Base-by-base conservation (phyloP, 177 flowering plant genomes). In the Vitis hybrid region DNA sequence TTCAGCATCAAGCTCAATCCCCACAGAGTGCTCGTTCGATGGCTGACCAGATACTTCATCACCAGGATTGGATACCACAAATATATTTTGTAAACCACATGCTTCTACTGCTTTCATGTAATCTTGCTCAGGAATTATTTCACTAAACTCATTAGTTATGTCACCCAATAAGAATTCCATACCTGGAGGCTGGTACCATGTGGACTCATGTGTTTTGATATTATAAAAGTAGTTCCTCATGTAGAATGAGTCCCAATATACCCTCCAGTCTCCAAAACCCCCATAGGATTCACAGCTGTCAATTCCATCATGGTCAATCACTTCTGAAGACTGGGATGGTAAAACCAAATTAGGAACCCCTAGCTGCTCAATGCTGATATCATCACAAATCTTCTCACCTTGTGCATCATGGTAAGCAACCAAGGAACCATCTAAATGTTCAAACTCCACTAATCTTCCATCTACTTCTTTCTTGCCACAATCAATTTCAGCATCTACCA, bases 131-230 rank as follows among this genome's bases (percentile, higher is more conserved):
- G 49, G 51, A 67, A 18, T 63, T 72, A 65, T 60, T 51, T 74
- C 77, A 72, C 70, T 68, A 8, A 66, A 30, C 19, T 74, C 70
- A 56, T 64, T 50, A 58, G 69, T 49, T 32, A 11, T 10, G 55
- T 69, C 79, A 68, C 60, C 61, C 60, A 13, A 68, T 49, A 79
- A 74, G 72, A 74, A 75, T 54, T 87, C 92, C 90, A 85, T 76
- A 50, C 89, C 91, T 30, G 83, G 80, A 59, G 98, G 99, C 34
- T 89, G 91, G 45, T 77, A 54, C 99, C 99, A 93, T 18, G 97
- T 91, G 56, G 94, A 87, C 64, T 79, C 88, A 10, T 81, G 78
- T 70, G 94, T 91, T 74, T 71, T 80, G 8, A 65, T 51, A 79
- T 95, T 93, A 70, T 83, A 91, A 62, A 82, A 95, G 82, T 91